A percentile compares a stretch with the other conserved stretches of the same genome.
Conservation (phyloP, 179 eudicot genomes). For the Silene vulgaris region DNA sequence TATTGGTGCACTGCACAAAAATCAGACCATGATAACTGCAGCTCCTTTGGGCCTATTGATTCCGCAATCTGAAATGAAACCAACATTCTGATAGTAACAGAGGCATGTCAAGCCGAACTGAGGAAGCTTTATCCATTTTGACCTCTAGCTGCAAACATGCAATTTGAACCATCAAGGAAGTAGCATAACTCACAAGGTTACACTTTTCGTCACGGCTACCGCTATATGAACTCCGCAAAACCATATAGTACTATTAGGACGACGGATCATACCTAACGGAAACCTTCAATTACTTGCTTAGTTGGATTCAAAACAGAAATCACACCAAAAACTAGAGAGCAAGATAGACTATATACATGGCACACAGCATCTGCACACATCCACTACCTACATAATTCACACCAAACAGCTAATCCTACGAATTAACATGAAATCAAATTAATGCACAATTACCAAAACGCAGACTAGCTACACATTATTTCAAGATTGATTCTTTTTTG, state of each 20-base stretch:
- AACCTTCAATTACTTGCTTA: background rate
- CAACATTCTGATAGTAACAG: too few relatives aligned
- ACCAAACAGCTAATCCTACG: slow-evolving; percentile 33
- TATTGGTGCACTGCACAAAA: too few relatives aligned
- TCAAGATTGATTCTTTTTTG: slow-evolving; percentile 33
- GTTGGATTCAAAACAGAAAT: slow-evolving; percentile 10
- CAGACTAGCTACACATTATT: slow-evolving; percentile 32
- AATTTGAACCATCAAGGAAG: too few relatives aligned
- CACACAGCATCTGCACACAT: slow-evolving; percentile 35
- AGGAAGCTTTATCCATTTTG: too few relatives aligned
- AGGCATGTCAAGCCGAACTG: too few relatives aligned
- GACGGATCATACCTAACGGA: background rate
- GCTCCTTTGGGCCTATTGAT: too few relatives aligned
- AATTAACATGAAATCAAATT: slow-evolving; percentile 18
- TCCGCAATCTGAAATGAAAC: too few relatives aligned
- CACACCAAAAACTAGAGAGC: slow-evolving; percentile 17
- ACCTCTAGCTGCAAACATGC: too few relatives aligned
- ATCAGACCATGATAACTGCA: too few relatives aligned
- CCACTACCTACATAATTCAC: slow-evolving; percentile 39
- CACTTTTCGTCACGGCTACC: background rate
- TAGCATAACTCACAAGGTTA: too few relatives aligned
- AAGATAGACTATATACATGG: slow-evolving; percentile 41
- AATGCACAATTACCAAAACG: slow-evolving; percentile 22
- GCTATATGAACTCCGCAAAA: background rate
- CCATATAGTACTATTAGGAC: background rate